Evolutionary conservation across 441 rosid genomes (phyloP), one percentile per base, ranked within the genome.

Genomic region (Populus trichocarpa): DNA sequence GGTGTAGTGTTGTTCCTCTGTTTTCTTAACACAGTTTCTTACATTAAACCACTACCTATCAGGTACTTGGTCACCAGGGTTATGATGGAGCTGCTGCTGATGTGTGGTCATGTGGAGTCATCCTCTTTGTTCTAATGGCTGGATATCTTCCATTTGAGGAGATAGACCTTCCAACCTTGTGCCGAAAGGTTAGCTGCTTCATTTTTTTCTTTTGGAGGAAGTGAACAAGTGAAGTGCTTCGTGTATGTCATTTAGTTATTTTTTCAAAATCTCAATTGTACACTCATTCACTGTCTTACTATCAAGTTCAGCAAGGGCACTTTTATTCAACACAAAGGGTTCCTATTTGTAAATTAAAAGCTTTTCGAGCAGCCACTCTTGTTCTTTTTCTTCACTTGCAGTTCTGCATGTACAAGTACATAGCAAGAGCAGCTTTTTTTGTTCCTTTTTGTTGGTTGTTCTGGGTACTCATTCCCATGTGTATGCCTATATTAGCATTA

Each of bases 31-130:
- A 57, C 74, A 42, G 66, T 70, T 65, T 82, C 75, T 79, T 32
- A 53, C 38, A 8, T 9, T 18, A 46, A 70, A 16, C 33, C 4
- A 67, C 74, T 75, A 46, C 75, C 32, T 40, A 46, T 81, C 81
- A 90, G 97, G 98, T 96, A 36, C 93, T 94, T 38, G 69, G 89
- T 81, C 79, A 89, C 81, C 89, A 64, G 38, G 98, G 98, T 74
- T 96, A 96, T 79, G 91, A 89, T 79, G 99, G 99, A 75, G 92
- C 98, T 67, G 90, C 93, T 79, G 97, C 99, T 75, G 99, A 94
- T 77, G 75, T 94, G 65, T 96, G 99, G 98, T 96, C 99, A 71
- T 96, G 97, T 64, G 99, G 98, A 42, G 96, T 96, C 32, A 87
- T 96, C 79, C 96, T 96, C 74, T 96, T 85, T 77, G 93, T 96